phyloP scores from a whole-genome alignment of 441 rosid genomes.

The Eruca vesicaria region DNA sequence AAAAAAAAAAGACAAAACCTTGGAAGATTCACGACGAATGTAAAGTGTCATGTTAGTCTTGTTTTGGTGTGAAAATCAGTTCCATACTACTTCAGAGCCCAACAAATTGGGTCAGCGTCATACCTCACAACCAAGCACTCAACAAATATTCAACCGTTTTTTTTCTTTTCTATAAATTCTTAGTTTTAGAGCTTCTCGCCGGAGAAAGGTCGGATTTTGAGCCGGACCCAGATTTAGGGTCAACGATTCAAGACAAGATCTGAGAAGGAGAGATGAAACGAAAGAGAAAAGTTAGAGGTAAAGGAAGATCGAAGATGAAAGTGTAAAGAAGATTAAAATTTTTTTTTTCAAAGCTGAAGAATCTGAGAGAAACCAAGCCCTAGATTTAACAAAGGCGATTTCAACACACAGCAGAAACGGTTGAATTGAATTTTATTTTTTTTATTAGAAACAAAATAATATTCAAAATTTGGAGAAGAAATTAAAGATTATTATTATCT shows the following conservation, averaged over 20 bases:
- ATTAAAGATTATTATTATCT: background rate
- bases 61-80: slow-evolving; percentile 46
- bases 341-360: slow-evolving; percentile 20
- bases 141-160: background rate
- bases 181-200: slow-evolving; percentile 14
- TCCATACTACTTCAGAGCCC: slow-evolving; percentile 65
- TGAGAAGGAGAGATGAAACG: slow-evolving; percentile 25
- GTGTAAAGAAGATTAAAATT: background rate
- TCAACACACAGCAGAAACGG: slow-evolving; percentile 74
- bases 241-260: slow-evolving; percentile 38
- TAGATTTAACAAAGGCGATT: slow-evolving; percentile 50
- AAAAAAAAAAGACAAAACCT: slow-evolving; percentile 46
- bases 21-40: slow-evolving; percentile 98
- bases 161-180: background rate
- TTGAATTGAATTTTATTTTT: slow-evolving; percentile 25
- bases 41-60: slow-evolving; percentile 65
- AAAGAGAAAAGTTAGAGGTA: background rate
- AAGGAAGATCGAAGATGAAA: slow-evolving; percentile 26
- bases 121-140: slow-evolving; percentile 24
- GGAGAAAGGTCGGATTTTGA: slow-evolving; percentile 15
- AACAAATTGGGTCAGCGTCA: slow-evolving; percentile 54
- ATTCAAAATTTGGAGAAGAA: background rate
- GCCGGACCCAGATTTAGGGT: slow-evolving; percentile 20
- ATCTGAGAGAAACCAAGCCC: slow-evolving; percentile 33
- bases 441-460: background rate